Base-by-base conservation (phyloP, 1,139 yeast genomes). In the Blastobotrys ciferrii region DNA sequence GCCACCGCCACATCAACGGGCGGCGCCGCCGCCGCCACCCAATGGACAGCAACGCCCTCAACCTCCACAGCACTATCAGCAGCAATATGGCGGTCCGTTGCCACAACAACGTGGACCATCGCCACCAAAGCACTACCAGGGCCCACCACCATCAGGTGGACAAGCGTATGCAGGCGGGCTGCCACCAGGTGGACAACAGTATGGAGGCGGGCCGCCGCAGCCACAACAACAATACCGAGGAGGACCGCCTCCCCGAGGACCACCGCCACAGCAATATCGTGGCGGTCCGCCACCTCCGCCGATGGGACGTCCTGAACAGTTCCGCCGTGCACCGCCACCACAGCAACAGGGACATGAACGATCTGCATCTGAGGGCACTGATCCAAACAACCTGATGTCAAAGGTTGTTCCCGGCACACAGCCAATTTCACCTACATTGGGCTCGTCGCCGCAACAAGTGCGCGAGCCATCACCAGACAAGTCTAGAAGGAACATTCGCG, bases 281-380 rank as follows among this genome's bases (percentile, higher is more conserved):
- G 39, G 39, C 11, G 28, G 12, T 2, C 48, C 44, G 17, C 33
- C 41, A 14, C 30, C 20, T 39, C 44, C 20, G 13, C 23, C 32
- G 15, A 33, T 11, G 4, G 38, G 36, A 6, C 35, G n/a, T 5
- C 39, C 30, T 6, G 45, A 37, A 15, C 43, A 39, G 25, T 17
- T 13, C 32, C 43, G 31, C 12, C 28, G 33, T 18, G 18, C 32
- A 17, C 38, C 13, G 23, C 20, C 33, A 25, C 28, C 46, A 28
- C 3, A 19, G 18, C 19, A 41, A 3, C 46, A 33, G 25, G 25
- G 39, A 13, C 67, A 65, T 42, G 63, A 61, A 45, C 59, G 68
- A 42, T 55, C 60, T 18, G 64, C 64, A 6, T 63, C 68, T 4
- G 64, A 62, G 35, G 69, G 70, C 17, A 54, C 57, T 19, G 58